These are phyloP conservation scores for Batkoa obscura DNA, from an alignment of 371 early-diverging fungal species.

Conservation along the genomic window DNA sequence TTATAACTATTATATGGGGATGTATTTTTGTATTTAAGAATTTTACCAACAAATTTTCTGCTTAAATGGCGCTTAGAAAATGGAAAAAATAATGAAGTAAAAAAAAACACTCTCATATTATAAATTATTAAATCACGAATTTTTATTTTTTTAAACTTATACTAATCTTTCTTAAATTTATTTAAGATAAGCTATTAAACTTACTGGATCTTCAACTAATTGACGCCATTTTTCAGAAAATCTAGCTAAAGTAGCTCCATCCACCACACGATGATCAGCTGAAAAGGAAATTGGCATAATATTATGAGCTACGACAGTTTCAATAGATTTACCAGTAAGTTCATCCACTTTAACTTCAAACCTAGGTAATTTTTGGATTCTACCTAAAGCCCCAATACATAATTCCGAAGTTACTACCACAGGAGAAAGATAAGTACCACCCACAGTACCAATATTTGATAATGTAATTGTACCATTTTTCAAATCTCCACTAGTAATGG, in stretches of 20 bases:
- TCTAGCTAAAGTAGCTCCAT: constrained; percentile 91
- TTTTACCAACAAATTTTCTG: too few species aligned
- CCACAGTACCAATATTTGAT: constrained; percentile 88
- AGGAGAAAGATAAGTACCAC: constrained; percentile 80
- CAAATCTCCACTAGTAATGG: constrained; percentile 47
- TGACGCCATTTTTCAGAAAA: constrained; percentile 73
- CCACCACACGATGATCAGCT: constrained; percentile 94
- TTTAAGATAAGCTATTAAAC: constrained; percentile 32
- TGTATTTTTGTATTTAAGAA: too few species aligned
- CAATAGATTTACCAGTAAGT: constrained; percentile 14
- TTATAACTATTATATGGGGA: too few species aligned
- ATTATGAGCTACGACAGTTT: constrained; percentile 28
- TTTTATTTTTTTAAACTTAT: too few species aligned
- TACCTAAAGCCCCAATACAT: constrained; percentile 86
- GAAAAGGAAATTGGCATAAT: constrained; percentile 74
- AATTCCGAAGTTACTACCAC: constrained; percentile 72
- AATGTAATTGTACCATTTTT: constrained; percentile 77
- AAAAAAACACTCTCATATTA: too few species aligned
- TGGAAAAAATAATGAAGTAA: too few species aligned
- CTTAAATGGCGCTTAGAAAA: too few species aligned
- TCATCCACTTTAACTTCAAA: constrained; percentile 33
- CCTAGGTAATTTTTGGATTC: constrained; percentile 63
- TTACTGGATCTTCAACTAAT: constrained; percentile 61
- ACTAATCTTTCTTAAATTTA: constrained; percentile 8
- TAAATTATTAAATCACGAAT: too few species aligned